Conservation (phyloP, 345 rosid species). For the Eucalyptus polybractea region DNA sequence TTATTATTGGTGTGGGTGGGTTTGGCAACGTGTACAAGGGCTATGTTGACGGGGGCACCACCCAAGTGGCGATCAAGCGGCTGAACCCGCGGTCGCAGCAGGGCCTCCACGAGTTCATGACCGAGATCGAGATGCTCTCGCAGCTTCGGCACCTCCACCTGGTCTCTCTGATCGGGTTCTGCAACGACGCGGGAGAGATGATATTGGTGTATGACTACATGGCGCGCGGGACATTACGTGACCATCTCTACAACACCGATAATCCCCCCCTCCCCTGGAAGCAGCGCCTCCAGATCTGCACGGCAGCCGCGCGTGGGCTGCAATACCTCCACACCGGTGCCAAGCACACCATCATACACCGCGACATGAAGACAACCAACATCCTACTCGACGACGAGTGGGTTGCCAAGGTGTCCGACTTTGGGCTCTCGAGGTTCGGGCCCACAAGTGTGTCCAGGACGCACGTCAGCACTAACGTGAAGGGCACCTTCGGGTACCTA, state of each 20-base stretch:
- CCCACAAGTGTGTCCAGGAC: neutral
- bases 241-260: conserved; percentile 9
- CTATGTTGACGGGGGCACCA: neutral
- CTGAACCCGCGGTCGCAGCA: conserved; percentile 15
- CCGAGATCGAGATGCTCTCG: conserved; percentile 29
- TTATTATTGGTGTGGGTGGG: conserved; percentile 24
- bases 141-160: conserved; percentile 19
- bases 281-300: conserved; percentile 25
- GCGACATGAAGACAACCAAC: conserved; percentile 6
- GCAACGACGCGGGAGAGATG: conserved; percentile 29
- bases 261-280: conserved; percentile 19
- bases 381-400: conserved; percentile 7
- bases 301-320: conserved; percentile 31
- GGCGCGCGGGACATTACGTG: conserved; percentile 9
- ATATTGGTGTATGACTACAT: conserved; percentile 30
- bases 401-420: conserved; percentile 19
- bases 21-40: conserved; percentile 30
- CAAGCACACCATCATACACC: conserved; percentile 6
- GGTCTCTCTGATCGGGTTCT: conserved; percentile 27
- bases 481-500: conserved; percentile 27
- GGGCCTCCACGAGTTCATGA: conserved; percentile 23
- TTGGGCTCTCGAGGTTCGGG: neutral
- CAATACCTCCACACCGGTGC: conserved; percentile 17
- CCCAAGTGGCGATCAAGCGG: conserved; percentile 27
- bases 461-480: conserved; percentile 5